A percentile compares a stretch with the other conserved stretches of the same genome.
phyloP scores from a whole-genome alignment of 768 basidiomycete genomes.

The Sarcodon aspratus region DNA sequence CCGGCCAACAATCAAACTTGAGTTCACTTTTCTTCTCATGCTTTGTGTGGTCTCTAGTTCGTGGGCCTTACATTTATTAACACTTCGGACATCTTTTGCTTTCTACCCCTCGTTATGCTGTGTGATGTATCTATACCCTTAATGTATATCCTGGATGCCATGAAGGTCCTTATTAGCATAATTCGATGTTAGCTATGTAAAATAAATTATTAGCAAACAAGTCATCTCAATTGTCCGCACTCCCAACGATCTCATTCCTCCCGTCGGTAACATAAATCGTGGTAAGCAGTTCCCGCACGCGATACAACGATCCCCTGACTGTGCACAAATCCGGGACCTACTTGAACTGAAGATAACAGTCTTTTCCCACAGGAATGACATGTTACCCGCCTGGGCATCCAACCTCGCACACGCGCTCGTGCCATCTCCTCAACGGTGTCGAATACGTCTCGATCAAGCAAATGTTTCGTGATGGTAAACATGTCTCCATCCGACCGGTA shows the following conservation, averaged over 20 bases:
- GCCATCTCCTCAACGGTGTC: conserved; percentile 52
- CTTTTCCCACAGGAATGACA: conserved; percentile 46
- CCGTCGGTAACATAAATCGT: neutral
- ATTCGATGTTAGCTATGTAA: neutral
- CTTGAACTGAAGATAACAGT: conserved; percentile 17
- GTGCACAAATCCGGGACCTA: neutral
- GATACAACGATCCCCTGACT: neutral
- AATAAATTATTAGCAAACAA: neutral
- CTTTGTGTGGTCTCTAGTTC: neutral
- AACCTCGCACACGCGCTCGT: conserved; percentile 48
- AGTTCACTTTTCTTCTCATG: neutral
- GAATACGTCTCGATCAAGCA: conserved; percentile 77
- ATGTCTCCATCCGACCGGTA: conserved; percentile 90
- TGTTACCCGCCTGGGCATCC: conserved; percentile 36
- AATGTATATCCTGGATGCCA: neutral
- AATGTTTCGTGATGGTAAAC: conserved; percentile 70
- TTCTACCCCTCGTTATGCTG: neutral
- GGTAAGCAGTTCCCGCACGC: neutral
- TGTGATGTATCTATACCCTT: neutral
- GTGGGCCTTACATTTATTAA: neutral
- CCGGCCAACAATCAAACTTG: neutral
- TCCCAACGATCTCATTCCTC: neutral
- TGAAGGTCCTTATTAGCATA: no score
- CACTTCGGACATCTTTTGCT: neutral
- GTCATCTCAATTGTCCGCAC: neutral